phyloP scores from a whole-genome alignment of 768 basidiomycete species.

The Candolleomyces eurysporus region DNA sequence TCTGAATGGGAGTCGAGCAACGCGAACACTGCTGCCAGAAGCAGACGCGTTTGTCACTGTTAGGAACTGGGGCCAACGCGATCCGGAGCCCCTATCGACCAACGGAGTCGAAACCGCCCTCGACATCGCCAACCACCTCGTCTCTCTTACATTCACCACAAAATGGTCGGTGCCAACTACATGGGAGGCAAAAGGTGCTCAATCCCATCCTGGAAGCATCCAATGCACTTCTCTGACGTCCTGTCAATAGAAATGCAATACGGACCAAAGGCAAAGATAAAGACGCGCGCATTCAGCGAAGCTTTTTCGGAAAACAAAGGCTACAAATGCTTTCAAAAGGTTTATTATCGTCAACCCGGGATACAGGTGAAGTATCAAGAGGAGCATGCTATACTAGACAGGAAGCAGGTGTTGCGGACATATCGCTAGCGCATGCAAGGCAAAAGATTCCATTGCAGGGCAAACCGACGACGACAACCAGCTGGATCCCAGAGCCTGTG shows the following conservation, averaged over 20 bases:
- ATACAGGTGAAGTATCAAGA: neutral
- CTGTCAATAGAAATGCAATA: constrained; percentile 49
- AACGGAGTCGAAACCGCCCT: neutral
- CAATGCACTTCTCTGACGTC: neutral
- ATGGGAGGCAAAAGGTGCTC: constrained; percentile 70
- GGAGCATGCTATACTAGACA: neutral
- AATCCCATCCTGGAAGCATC: neutral
- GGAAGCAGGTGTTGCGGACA: constrained; percentile 15
- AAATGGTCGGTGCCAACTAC: constrained; percentile 70
- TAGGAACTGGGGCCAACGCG: neutral
- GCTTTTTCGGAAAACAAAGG: constrained; percentile 59
- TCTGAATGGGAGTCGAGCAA: no score
- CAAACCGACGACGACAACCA: neutral
- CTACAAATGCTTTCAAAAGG: constrained; percentile 51
- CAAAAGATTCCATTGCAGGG: constrained; percentile 5
- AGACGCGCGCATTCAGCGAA: constrained; percentile 52
- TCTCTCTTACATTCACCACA: neutral
- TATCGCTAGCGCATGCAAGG: constrained; percentile 30
- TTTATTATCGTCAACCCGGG: constrained; percentile 12
- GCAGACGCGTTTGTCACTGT: neutral
- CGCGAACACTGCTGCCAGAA: no score
- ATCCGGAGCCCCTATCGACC: neutral
- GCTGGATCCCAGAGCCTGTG: constrained; percentile 27
- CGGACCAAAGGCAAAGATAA: constrained; percentile 58
- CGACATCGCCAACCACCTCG: neutral